Evolutionary conservation across 768 basidiomycete species (phyloP), one percentile per base, ranked within the genome.

Genomic region (Xerocomellus chrysenteron): DNA sequence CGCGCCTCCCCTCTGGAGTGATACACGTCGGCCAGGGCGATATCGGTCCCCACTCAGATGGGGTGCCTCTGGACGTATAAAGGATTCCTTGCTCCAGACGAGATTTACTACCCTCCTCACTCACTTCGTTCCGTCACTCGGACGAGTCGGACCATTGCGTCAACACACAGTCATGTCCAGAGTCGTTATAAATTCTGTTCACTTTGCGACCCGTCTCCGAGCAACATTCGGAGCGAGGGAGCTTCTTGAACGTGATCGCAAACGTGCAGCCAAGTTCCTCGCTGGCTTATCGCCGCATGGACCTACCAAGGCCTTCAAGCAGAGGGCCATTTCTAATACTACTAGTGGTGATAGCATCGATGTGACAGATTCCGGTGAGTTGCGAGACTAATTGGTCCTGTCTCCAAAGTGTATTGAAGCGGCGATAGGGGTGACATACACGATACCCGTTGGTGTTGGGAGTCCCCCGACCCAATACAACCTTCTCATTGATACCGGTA

Each of bases 401-500:
- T 8, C 16, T 33, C 16, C 28, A 5, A 35, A 50, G 13, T 33
- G 35, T 39, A 24, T 35, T 51, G 46, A 68, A 1, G 51, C 17
- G 44, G 14, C 19, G 28, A n/a, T 54, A 65, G 76, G 73, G 52
- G 81, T 85, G 11, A 82, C 80, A 16, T 86, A 86, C 66, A 80
- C 78, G 9, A 72, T 76, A 56, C 62, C 75, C 16, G 78, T 85
- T 41, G 78, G 78, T 47, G 75, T 87, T 21, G 83, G 83, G 9
- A 73, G 62, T 46, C 83, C 83, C 7, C 62, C 80, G 3, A 79
- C 78, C 5, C 58, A 74, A 47, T 84, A 76, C 64, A 78, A 68
- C 2, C 78, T 87, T 40, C 74, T 85, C 47, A 82, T 85, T 33
- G 83, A 85, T 54, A 86, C 82, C 1, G 82, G 83, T 78, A 56